Evolutionary conservation across 495 filamentous ascomycete species (phyloP).

Genomic region (Aspergillus incahuasiensis): DNA sequence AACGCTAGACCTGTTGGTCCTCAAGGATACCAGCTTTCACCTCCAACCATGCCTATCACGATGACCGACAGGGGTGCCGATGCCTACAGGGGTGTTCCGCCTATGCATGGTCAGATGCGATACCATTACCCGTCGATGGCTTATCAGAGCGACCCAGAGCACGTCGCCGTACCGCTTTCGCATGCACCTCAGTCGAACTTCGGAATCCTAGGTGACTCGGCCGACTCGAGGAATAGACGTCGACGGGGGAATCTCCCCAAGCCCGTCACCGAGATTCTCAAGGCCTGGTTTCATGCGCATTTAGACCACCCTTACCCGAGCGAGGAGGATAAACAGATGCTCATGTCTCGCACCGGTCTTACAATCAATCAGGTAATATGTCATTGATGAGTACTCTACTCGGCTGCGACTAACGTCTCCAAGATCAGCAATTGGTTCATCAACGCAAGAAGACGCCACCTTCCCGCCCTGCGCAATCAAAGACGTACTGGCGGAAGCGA

Average conservation of each 20-base stretch:
- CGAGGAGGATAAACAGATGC: constrained; percentile 82
- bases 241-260: constrained; percentile 84
- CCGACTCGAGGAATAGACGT: constrained; percentile 49
- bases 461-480: constrained; percentile 62
- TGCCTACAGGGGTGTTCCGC: constrained; percentile 18
- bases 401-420: neutral
- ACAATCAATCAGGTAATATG: constrained; percentile 69
- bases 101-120: constrained; percentile 28
- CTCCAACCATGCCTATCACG: constrained; percentile 15
- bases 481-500: constrained; percentile 38
- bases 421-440: constrained; percentile 97
- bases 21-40: constrained; percentile 11
- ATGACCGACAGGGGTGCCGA: constrained; percentile 28
- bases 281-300: constrained; percentile 75
- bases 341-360: constrained; percentile 71
- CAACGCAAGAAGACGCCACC: constrained; percentile 74
- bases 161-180: constrained; percentile 26
- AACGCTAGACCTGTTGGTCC: constrained; percentile 10
- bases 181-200: constrained; percentile 41
- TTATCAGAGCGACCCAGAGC: constrained; percentile 34
- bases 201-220: constrained; percentile 40
- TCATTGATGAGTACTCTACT: neutral
- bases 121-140: constrained; percentile 30
- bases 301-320: constrained; percentile 80
- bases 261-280: constrained; percentile 73